Base-by-base conservation (phyloP, 768 basidiomycete species). In the Amanita jacksonii region DNA sequence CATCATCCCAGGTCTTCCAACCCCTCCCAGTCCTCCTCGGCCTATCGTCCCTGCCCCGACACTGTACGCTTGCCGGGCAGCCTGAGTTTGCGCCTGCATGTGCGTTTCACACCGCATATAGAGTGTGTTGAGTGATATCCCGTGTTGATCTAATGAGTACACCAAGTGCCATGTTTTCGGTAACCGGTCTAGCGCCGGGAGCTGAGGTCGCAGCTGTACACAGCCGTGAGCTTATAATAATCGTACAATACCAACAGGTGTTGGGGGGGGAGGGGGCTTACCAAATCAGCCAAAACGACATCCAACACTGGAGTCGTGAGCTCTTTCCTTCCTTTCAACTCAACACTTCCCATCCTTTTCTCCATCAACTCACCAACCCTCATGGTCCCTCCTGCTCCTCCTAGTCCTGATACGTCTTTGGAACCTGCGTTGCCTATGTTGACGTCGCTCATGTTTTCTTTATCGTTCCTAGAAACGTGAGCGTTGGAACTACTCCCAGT, bases 61-160 rank as follows among this genome's bases (percentile, higher is more conserved):
- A 19, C 32, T 30, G 22, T 76, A 76, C 2, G 68, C 67, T 7
- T 52, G 54, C 3, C 57, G 56, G 6, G 56, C 58, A 2, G 55
- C 52, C 16, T 60, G 58, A 2, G 57, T 53, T 9, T 55, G 57
- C 0, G 63, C 51, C n/a, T 61, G 53, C 20, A 62, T 57, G 3
- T 54, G 58, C 1, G 65, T 56, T 40, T 75, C 76, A 42, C 81
- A 85, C 1, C 72, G 72, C 2, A 71, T 54, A 59, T 96, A 97
- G 4, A 97, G 72, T 1, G 94, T 96, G 35, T 83, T 79, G 10
- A 97, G 69, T 9, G 90, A 93, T 35, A 93, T 91, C 0, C 94
- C 94, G 52, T 98, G 86, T 54, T 96, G 92, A 55, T 98, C 94
- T 13, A 96, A 71, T 12, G 89, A 92, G 64, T 93, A 92, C 4